phyloP scores from a whole-genome alignment of 1,284 basidiomycete species.

The Uromyces viciae-fabae region DNA sequence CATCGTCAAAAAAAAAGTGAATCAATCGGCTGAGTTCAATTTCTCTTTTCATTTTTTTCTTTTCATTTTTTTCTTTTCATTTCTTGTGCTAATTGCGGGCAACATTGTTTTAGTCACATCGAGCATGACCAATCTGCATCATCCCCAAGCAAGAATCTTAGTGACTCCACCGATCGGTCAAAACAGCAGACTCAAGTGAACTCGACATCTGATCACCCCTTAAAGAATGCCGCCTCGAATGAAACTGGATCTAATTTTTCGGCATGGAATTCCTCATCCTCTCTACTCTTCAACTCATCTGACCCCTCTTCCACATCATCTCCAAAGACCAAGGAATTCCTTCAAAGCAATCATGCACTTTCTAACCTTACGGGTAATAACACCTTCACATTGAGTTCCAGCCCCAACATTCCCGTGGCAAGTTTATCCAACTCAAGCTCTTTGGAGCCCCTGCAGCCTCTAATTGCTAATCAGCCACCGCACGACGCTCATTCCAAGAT shows the following conservation, averaged over 20 bases:
- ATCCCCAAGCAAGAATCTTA: neutral
- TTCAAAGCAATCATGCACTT: neutral
- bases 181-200: neutral
- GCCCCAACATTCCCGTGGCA: neutral
- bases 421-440: neutral
- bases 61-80: neutral
- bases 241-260: neutral
- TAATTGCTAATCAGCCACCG: neutral
- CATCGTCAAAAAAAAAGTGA: constrained; percentile 9
- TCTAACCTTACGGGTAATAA: neutral
- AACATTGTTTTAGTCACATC: neutral
- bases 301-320: neutral
- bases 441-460: neutral
- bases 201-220: neutral
- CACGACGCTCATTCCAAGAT: neutral
- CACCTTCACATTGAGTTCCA: neutral
- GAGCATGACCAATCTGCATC: neutral
- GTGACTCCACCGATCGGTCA: neutral
- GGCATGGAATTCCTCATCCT: neutral
- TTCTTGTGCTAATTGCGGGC: too few relatives aligned
- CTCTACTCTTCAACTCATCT: constrained; percentile 14
- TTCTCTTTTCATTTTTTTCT: neutral
- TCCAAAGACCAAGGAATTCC: neutral
- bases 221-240: neutral
- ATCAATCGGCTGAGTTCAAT: neutral